phyloP scores from a whole-genome alignment of 192 early-diverging fungal species.

The Phlyctochytrium arcticum region DNA sequence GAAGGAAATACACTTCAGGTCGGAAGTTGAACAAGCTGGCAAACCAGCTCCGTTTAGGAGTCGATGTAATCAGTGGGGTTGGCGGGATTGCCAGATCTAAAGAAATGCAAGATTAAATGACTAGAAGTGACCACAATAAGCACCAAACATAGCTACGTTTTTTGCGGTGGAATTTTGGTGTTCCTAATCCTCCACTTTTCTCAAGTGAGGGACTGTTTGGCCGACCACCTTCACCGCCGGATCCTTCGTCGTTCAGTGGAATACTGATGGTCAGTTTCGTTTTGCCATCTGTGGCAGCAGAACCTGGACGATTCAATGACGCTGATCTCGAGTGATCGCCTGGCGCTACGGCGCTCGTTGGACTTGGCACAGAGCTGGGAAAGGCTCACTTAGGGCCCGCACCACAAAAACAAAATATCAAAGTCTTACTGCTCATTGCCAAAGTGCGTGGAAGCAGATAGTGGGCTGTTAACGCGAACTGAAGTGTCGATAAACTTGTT shows the following conservation, averaged over 20 bases:
- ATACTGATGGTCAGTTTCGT: conserved; percentile 29
- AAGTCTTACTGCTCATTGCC: conserved; percentile 2
- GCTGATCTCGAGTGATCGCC: neutral
- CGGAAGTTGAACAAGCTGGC: conserved; percentile 42
- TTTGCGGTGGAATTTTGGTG: conserved; percentile 41
- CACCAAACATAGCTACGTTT: conserved; percentile 1
- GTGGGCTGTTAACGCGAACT: conserved; percentile 36
- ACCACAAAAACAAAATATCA: no score
- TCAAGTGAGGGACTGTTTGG: no score
- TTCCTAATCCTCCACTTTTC: conserved; percentile 22
- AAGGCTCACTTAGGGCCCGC: no score
- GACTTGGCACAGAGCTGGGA: no score
- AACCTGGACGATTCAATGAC: neutral
- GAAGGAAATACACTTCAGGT: conserved; percentile 27
- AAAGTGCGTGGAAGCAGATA: conserved; percentile 26
- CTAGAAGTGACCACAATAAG: neutral
- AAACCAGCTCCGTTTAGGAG: conserved; percentile 45
- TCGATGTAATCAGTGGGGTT: conserved; percentile 33
- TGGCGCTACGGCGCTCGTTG: no score
- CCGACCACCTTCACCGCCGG: neutral
- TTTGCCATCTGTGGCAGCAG: neutral
- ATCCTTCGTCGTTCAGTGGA: neutral
- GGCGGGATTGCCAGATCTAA: conserved; percentile 11
- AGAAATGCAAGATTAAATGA: neutral
- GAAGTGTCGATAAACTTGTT: conserved; percentile 15